These are phyloP conservation scores for Claviceps pusilla DNA, from an alignment of 2,329 filamentous ascomycete genomes.

Conservation along the genomic window DNA sequence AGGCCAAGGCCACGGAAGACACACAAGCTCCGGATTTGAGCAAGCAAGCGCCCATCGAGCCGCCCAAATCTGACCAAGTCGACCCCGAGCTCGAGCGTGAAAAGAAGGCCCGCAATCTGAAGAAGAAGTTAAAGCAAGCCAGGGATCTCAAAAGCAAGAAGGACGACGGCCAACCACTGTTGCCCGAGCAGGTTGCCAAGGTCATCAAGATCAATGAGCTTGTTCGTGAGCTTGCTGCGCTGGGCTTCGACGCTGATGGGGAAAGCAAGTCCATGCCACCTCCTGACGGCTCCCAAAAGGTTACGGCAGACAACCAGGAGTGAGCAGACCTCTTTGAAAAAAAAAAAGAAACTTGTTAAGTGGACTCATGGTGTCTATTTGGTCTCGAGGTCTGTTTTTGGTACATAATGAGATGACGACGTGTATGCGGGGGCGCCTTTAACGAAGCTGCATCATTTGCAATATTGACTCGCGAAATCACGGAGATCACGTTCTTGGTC, in stretches of 20 bases:
- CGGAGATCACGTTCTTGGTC: not conserved
- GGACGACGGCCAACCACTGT: slow-evolving; percentile 63
- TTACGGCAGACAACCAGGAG: not conserved
- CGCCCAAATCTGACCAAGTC: slow-evolving; percentile 25
- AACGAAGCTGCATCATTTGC: not conserved
- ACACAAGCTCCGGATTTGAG: slow-evolving; percentile 45
- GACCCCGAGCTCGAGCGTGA: slow-evolving; percentile 68
- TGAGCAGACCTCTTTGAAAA: not conserved
- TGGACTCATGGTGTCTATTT: not conserved
- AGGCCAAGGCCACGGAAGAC: slow-evolving; percentile 40
- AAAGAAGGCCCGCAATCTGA: slow-evolving; percentile 81
- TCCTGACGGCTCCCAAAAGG: not conserved
- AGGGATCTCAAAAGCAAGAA: slow-evolving; percentile 84
- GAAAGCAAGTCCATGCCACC: slow-evolving; percentile 31
- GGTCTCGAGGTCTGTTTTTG: not conserved
- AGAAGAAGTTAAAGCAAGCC: slow-evolving; percentile 91
- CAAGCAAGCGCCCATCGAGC: slow-evolving; percentile 8
- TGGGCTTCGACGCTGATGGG: slow-evolving; percentile 72
- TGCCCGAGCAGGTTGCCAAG: slow-evolving; percentile 93
- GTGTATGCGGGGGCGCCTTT: not conserved
- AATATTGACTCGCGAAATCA: not conserved
- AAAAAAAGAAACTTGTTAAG: not conserved
- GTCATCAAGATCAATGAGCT: slow-evolving; percentile 95
- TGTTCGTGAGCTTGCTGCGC: slow-evolving; percentile 66
- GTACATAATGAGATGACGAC: not conserved